phyloP scores from a whole-genome alignment of 31 red algal genomes.

The Pterothamnion heteromorphum region DNA sequence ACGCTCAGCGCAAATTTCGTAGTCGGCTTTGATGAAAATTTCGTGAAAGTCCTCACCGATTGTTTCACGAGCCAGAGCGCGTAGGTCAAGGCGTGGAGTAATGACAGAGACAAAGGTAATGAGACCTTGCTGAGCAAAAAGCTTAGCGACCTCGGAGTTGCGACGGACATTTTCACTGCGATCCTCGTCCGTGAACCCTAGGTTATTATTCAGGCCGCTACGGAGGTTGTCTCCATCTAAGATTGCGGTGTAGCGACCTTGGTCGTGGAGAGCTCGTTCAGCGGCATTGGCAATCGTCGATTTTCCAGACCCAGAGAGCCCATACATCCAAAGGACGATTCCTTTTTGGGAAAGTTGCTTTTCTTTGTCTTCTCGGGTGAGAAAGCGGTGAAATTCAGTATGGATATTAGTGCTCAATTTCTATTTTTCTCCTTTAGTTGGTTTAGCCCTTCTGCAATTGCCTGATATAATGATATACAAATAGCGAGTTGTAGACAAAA shows the following conservation, averaged over 20 bases:
- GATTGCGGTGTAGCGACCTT: slow-evolving; percentile 69
- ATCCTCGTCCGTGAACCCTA: slow-evolving; percentile 81
- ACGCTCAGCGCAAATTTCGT: slow-evolving; percentile 74
- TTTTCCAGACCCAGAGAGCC: slow-evolving; percentile 94
- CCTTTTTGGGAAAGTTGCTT: slow-evolving; percentile 73
- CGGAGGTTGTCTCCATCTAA: slow-evolving; percentile 97
- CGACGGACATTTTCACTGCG: slow-evolving; percentile 97
- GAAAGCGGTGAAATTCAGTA: no score
- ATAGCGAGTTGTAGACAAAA: no score
- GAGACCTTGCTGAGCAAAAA: slow-evolving; percentile 86
- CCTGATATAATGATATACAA: no score
- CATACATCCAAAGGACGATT: slow-evolving; percentile 87
- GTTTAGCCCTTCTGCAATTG: no score
- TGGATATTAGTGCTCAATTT: no score
- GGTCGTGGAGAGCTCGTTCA: slow-evolving; percentile 78
- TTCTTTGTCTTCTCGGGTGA: slow-evolving; percentile 67
- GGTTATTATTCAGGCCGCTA: slow-evolving; percentile 83
- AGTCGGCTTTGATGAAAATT: slow-evolving; percentile 78
- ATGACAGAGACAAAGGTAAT: slow-evolving; percentile 83
- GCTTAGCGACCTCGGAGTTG: slow-evolving; percentile 87
- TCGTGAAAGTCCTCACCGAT: slow-evolving; percentile 83
- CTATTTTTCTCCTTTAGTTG: no score
- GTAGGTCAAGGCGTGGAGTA: slow-evolving; percentile 76
- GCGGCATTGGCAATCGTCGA: slow-evolving; percentile 81
- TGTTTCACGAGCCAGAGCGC: slow-evolving; percentile 68